These are phyloP conservation scores for Pyrrhoderma noxium DNA, from an alignment of 1,284 basidiomycete genomes.

Conservation along the genomic window DNA sequence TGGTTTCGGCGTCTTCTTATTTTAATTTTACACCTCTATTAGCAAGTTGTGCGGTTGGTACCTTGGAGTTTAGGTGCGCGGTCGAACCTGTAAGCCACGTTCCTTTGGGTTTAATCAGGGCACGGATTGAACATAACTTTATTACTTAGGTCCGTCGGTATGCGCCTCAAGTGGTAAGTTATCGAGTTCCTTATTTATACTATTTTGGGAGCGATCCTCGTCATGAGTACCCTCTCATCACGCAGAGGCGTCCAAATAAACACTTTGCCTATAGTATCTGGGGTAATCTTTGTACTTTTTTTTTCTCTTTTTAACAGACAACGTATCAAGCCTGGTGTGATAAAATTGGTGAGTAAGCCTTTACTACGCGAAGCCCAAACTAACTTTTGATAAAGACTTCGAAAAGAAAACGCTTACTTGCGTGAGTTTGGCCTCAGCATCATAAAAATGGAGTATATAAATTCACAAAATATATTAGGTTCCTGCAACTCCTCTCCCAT, in stretches of 20 bases:
- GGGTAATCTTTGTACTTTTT: conserved; percentile 1
- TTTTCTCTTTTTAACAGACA: conserved; percentile 30
- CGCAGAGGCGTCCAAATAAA: too few relatives aligned
- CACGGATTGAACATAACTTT: conserved; percentile 18
- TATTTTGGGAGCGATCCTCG: too few relatives aligned
- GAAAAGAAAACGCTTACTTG: conserved; percentile 51
- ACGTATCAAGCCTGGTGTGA: conserved; percentile 72
- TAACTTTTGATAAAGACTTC: too few relatives aligned
- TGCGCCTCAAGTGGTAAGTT: conserved; percentile 37
- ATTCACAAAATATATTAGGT: conserved; percentile 6
- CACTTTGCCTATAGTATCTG: conserved; percentile 30
- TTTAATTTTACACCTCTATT: conserved; percentile 83
- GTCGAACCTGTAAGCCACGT: conserved; percentile 68
- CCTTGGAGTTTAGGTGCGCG: conserved; percentile 73
- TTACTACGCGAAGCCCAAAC: too few relatives aligned
- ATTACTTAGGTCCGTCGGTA: conserved; percentile 43
- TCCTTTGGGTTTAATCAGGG: too few relatives aligned
- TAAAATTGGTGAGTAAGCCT: conserved; percentile 47
- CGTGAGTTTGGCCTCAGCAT: conserved; percentile 30
- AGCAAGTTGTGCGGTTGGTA: conserved; percentile 74
- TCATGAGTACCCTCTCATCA: too few relatives aligned
- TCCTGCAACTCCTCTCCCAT: conserved; percentile 16
- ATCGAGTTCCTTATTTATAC: too few relatives aligned
- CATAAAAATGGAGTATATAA: not conserved
- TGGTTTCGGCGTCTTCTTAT: conserved; percentile 70